Conservation (phyloP, 2,329 filamentous ascomycete species). For the Lasiodiplodia sp. region DNA sequence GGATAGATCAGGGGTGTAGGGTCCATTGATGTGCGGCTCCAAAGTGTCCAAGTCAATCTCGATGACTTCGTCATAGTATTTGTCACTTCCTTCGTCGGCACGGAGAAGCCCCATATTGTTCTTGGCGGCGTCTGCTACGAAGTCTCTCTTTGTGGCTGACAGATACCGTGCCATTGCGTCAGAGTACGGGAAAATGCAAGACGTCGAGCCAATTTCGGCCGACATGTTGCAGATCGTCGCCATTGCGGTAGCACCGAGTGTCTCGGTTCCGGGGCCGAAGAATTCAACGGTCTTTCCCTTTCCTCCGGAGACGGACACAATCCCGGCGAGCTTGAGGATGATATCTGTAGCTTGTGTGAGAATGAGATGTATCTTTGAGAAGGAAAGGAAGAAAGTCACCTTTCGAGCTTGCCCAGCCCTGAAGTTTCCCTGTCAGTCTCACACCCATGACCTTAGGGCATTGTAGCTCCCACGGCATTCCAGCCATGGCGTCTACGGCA, state of each 20-base stretch:
- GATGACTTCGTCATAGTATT: conserved; percentile 45
- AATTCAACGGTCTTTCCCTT: conserved; percentile 49
- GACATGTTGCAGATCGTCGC: conserved; percentile 50
- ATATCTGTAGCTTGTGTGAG: conserved; percentile 37
- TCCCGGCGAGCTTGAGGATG: conserved; percentile 47
- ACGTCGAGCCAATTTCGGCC: conserved; percentile 48
- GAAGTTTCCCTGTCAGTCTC: conserved; percentile 40
- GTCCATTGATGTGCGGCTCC: conserved; percentile 47
- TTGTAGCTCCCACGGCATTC: conserved; percentile 46
- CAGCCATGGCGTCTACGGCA: conserved; percentile 41
- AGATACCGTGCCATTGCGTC: conserved; percentile 45
- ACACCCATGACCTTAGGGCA: conserved; percentile 45
- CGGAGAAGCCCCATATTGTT: conserved; percentile 34
- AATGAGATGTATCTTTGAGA: neutral
- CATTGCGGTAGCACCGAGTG: conserved; percentile 47
- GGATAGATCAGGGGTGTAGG: conserved; percentile 46
- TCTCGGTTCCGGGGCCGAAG: conserved; percentile 45
- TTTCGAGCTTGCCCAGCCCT: conserved; percentile 44
- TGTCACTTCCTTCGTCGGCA: conserved; percentile 42
- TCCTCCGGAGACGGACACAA: conserved; percentile 45
- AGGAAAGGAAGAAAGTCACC: neutral
- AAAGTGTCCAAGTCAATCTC: conserved; percentile 45
- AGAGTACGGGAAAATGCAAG: conserved; percentile 49
- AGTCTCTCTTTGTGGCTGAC: conserved; percentile 38
- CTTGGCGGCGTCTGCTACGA: conserved; percentile 38